These are phyloP conservation scores for Podaxis sp. DNA, from an alignment of 768 basidiomycete genomes.

Conservation along the genomic window DNA sequence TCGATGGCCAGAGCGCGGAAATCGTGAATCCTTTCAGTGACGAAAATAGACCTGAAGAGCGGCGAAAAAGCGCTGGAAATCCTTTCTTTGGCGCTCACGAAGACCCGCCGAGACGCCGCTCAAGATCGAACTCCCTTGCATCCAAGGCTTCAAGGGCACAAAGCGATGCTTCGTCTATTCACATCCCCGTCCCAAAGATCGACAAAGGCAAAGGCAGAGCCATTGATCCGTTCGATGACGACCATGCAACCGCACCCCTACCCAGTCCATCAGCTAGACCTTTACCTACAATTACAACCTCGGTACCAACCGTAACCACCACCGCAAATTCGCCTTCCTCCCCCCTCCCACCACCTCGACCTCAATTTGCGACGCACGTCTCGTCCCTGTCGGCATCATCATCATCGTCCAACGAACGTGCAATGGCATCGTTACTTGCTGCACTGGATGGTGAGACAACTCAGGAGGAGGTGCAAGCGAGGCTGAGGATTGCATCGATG, in stretches of 20 bases:
- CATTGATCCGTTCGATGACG: slow-evolving; percentile 44
- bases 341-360: slow-evolving; percentile 27
- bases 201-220: slow-evolving; percentile 21
- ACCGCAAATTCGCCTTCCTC: background rate
- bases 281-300: background rate
- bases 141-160: slow-evolving; percentile 14
- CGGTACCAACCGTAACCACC: background rate
- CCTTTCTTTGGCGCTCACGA: slow-evolving; percentile 40
- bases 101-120: slow-evolving; percentile 23
- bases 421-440: slow-evolving; percentile 64
- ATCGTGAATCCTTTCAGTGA: slow-evolving; percentile 35
- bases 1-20: slow-evolving; percentile 34
- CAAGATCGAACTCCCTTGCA: slow-evolving; percentile 39
- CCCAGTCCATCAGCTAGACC: background rate
- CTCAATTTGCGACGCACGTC: slow-evolving; percentile 32
- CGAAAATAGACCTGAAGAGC: slow-evolving; percentile 20
- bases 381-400: slow-evolving; percentile 36
- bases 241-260: slow-evolving; percentile 15
- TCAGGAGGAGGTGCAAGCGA: slow-evolving; percentile 44
- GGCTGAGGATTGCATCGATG: slow-evolving; percentile 58
- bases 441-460: slow-evolving; percentile 49
- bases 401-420: slow-evolving; percentile 48
- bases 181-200: slow-evolving; percentile 10
- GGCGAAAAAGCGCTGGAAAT: slow-evolving; percentile 42
- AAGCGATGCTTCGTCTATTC: background rate